Percentiles rank a stretch among this genome's conserved stretches.
Evolutionary conservation across 768 basidiomycete species (phyloP).

Genomic region (Psilocybe cubensis): DNA sequence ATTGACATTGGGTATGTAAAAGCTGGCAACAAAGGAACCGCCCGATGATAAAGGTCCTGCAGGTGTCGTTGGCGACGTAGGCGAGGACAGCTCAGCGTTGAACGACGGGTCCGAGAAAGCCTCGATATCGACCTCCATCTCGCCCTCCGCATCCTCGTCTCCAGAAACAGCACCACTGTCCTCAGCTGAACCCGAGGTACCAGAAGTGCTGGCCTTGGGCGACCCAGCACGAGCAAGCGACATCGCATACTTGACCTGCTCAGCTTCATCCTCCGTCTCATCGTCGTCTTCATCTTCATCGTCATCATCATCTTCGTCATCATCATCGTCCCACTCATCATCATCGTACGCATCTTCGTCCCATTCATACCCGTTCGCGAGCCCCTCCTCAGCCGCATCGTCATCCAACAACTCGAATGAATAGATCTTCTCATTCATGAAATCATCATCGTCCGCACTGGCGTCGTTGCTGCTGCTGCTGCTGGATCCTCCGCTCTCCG

Average conservation of each 20-base stretch:
- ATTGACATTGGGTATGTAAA: constrained; percentile 29
- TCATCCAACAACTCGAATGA: constrained; percentile 23
- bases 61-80: constrained; percentile 14
- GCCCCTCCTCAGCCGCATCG: constrained; percentile 15
- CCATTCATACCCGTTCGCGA: background rate
- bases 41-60: constrained; percentile 6
- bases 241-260: constrained; percentile 10
- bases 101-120: constrained; percentile 40
- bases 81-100: constrained; percentile 39
- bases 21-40: constrained; percentile 22
- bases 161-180: constrained; percentile 6
- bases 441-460: constrained; percentile 7
- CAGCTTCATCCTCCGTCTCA: constrained; percentile 18
- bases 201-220: background rate
- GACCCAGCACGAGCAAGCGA: background rate
- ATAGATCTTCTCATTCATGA: constrained; percentile 28
- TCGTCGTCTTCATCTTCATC: constrained; percentile 20
- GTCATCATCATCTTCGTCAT: constrained; percentile 20
- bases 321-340: constrained; percentile 21
- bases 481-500: too few species aligned
- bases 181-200: background rate
- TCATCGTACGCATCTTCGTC: constrained; percentile 19
- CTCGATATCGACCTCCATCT: constrained; percentile 36
- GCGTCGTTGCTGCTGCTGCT: too few species aligned
- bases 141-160: constrained; percentile 34